Evolutionary conservation across 345 rosid species (phyloP), one percentile per base, ranked within the genome.

Genomic region (Iberis pinnata): DNA sequence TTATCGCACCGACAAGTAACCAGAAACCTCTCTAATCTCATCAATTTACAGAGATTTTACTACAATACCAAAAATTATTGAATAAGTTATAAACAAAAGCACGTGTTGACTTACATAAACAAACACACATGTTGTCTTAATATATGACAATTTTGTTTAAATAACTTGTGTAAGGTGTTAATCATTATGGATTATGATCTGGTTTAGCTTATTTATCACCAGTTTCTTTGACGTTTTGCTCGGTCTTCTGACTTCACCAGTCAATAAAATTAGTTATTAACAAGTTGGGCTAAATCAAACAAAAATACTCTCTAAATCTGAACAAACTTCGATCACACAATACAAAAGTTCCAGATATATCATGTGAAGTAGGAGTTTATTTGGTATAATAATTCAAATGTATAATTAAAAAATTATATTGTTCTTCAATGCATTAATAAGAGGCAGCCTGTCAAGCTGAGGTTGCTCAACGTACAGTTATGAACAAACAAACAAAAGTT

Each of bases 401-500:
- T n/a, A n/a, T n/a, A n/a, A n/a, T n/a, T n/a, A n/a, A n/a, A n/a
- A n/a, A n/a, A n/a, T 57, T 57, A 20, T 43, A 31, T 1, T 49
- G 47, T 36, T 42, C 36, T 43, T 58, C 9, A 6, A 45, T 24
- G 53, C 60, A 45, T 51, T 58, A 29, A 65, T 40, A 39, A 22
- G 4, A 22, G 25, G 25, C 25, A 65, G 50, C 31, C 71, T 67
- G 71, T 53, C 61, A 40, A 59, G 60, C 45, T 6, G 15, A 67
- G 51, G 65, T 31, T 60, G 71, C 44, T 64, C 53, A 51, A 58
- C 58, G 64, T 53, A 61, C 67, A 67, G 52, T 53, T 33, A 60
- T 67, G 61, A 54, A 60, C 57, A 48, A 53, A 60, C 61, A 39
- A 67, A 35, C 56, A 66, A 66, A 66, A n/a, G n/a, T n/a, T n/a